A percentile compares a stretch with the other conserved stretches of the same genome.
These are phyloP conservation scores for Papilionanthe hybrid DNA, from an alignment of 116 monocot species.

Conservation along the genomic window DNA sequence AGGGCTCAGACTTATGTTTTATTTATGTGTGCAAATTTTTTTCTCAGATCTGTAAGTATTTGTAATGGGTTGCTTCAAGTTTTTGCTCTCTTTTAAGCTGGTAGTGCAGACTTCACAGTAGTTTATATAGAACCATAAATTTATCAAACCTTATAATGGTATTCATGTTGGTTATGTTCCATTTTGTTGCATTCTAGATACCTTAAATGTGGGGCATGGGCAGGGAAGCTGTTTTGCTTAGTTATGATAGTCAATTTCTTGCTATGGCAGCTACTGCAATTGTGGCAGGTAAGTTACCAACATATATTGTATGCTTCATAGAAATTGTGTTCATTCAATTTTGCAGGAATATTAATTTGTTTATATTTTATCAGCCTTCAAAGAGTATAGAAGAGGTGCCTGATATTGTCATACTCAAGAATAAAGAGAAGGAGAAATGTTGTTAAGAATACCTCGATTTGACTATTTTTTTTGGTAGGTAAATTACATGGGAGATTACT, in stretches of 20 bases:
- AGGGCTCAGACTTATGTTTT: neutral
- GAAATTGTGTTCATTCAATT: neutral
- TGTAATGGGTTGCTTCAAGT: neutral
- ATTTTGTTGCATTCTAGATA: constrained; percentile 38
- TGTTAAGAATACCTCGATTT: neutral
- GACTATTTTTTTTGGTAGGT: neutral
- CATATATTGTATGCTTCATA: neutral
- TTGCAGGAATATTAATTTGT: neutral
- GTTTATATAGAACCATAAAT: neutral
- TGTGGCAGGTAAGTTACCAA: constrained; percentile 50
- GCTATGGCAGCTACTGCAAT: constrained; percentile 62
- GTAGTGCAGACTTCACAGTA: neutral
- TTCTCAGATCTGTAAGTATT: neutral
- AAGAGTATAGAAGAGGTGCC: constrained; percentile 83
- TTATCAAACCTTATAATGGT: neutral
- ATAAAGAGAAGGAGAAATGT: constrained; percentile 14
- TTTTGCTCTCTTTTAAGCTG: neutral
- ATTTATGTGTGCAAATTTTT: neutral
- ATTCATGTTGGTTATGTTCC: constrained; percentile 1
- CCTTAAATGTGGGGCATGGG: constrained; percentile 82
- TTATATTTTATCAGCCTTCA: constrained; percentile 40
- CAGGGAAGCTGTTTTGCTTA: constrained; percentile 89
- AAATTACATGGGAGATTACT: neutral
- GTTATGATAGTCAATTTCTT: constrained; percentile 85
- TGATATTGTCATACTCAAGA: constrained; percentile 27